Evolutionary conservation across 1,139 yeast species (phyloP), one percentile per base, ranked within the genome.

Genomic region (Kodamaea sp.): DNA sequence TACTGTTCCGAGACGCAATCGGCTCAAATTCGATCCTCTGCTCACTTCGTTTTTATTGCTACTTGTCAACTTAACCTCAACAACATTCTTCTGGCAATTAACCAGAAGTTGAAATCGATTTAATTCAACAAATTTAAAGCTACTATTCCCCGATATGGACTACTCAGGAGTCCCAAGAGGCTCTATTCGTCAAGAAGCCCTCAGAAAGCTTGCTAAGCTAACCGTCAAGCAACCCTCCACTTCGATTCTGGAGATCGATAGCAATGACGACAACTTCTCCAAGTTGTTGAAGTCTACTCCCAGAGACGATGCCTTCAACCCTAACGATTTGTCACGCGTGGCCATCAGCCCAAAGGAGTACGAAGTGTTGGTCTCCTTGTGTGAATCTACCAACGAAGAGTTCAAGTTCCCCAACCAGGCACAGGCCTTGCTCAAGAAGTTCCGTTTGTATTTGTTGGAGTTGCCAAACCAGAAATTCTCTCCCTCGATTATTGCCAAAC

Each of bases 351-450:
- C 66, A 22, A 75, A 74, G 34, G 95, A 88, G 54, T 73, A 80
- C 50, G 95, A 89, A 51, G 78, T 83, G 5, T 61, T 89, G 37
- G 51, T 80, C 33, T 87, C 95, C 0, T 60, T 88, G 18, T 77
- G 86, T 35, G 71, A 70, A 15, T 67, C 87, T 13, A 70, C 82
- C 7, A 44, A 58, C 2, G 52, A 50, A 23, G 67, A 78, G 8
- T 53, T 63, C 39, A 66, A 68, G 32, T 51, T 59, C 31, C 48
- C 57, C 14, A 55, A 53, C 5, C 81, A 80, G 38, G 89, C 85
- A 1, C 55, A 59, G 11, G 53, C 66, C 7, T 59, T 87, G 21
- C 54, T 82, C 22, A 60, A 67, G 9, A 76, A 81, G 38, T 66
- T 89, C 29, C 59, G 76, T 4, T 60, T 70, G 6, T 86, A 85